Evolutionary conservation across 1,139 yeast genomes (phyloP).

Genomic region (Chernovozyma aurita): DNA sequence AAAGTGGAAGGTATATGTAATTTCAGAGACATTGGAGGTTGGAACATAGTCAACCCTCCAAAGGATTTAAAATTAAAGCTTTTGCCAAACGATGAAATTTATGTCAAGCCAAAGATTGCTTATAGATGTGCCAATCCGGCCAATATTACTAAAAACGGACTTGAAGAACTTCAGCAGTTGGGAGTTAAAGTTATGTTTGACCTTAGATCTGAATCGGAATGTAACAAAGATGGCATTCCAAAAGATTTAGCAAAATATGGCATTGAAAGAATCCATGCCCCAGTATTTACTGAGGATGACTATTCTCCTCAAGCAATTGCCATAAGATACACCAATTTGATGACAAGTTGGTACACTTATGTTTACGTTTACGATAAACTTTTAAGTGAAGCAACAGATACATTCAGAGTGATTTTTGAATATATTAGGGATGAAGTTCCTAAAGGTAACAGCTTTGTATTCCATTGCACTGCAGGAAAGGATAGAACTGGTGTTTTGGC

Average conservation of each 20-base stretch:
- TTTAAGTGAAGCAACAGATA: conserved; percentile 44
- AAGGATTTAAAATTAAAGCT: too few species aligned
- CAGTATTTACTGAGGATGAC: conserved; percentile 55
- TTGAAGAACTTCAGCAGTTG: conserved; percentile 32
- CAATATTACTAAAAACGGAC: conserved; percentile 45
- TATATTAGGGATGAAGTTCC: conserved; percentile 45
- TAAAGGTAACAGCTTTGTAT: conserved; percentile 43
- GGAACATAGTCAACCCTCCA: conserved; percentile 38
- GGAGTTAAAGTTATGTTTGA: conserved; percentile 62
- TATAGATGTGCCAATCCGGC: conserved; percentile 65
- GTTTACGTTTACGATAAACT: conserved; percentile 61
- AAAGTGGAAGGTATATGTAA: conserved; percentile 63
- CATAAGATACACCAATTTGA: conserved; percentile 48
- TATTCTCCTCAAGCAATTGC: conserved; percentile 67
- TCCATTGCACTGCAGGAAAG: conserved; percentile 85
- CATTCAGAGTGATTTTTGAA: conserved; percentile 46
- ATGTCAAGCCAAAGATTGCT: conserved; percentile 51
- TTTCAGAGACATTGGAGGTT: conserved; percentile 82
- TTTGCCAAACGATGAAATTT: too few species aligned
- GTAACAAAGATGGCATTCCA: conserved; percentile 46
- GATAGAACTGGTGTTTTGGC: conserved; percentile 79
- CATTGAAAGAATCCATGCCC: conserved; percentile 50
- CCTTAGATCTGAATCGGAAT: conserved; percentile 62
- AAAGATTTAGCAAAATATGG: conserved; percentile 33
- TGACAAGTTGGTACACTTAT: conserved; percentile 62